These are phyloP conservation scores for Neostapfia colusana DNA, from an alignment of 176 grass and related monocot species.

Conservation along the genomic window DNA sequence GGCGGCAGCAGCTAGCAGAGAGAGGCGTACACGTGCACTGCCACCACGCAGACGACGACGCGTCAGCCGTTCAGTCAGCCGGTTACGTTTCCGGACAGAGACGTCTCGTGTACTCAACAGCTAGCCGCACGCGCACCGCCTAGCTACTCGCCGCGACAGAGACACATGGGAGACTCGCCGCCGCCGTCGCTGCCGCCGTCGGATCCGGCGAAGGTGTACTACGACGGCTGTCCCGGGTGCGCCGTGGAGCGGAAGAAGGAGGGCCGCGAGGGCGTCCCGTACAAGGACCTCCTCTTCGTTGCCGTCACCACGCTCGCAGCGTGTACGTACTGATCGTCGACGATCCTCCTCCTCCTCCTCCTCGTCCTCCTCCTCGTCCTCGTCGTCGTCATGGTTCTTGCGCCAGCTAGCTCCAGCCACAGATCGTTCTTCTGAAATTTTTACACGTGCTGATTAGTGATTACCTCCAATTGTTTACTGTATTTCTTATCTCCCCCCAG, in stretches of 20 bases:
- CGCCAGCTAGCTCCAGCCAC: no score
- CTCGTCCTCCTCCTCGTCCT: background rate
- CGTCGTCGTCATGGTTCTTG: background rate
- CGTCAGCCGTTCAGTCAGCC: no score
- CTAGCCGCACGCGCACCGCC: background rate
- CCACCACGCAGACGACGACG: no score
- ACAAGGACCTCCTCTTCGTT: slow-evolving; percentile 51
- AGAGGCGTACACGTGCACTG: no score
- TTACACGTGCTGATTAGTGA: no score
- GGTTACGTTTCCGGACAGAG: no score
- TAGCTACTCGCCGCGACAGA: background rate
- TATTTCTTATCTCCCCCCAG: slow-evolving; percentile 17
- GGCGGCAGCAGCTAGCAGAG: no score
- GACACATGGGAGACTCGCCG: slow-evolving; percentile 4
- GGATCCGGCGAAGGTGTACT: slow-evolving; percentile 22
- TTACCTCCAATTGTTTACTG: background rate
- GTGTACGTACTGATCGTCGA: background rate
- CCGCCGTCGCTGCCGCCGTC: background rate
- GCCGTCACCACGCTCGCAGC: slow-evolving; percentile 34
- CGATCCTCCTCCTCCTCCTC: background rate
- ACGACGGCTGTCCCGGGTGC: slow-evolving; percentile 60
- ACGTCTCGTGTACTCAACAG: no score
- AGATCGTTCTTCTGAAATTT: no score
- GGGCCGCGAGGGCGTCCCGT: slow-evolving; percentile 28
- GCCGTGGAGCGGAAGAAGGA: slow-evolving; percentile 46